Evolutionary conservation across 2,329 filamentous ascomycete species (phyloP).

Genomic region (Shiraia bambusicola): DNA sequence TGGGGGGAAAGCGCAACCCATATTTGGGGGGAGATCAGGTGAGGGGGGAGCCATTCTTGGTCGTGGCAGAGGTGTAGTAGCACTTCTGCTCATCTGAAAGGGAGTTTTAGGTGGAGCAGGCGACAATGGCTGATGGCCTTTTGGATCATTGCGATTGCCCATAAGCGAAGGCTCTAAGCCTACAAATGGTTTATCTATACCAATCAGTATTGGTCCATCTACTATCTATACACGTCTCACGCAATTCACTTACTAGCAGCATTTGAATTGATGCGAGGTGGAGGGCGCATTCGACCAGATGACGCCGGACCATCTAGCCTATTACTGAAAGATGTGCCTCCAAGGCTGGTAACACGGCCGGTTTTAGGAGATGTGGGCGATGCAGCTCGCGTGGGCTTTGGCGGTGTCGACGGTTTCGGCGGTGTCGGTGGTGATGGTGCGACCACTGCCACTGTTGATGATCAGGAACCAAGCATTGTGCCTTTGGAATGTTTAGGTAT

Average conservation of each 20-base stretch:
- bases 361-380: constrained; percentile 23
- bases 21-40: constrained; percentile 34
- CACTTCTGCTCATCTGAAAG: constrained; percentile 38
- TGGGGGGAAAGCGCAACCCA: constrained; percentile 57
- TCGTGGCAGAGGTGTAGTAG: constrained; percentile 40
- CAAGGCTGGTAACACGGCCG: constrained; percentile 37
- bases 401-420: constrained; percentile 8
- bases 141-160: constrained; percentile 31
- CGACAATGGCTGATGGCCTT: constrained; percentile 26
- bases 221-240: not conserved
- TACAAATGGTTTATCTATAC: constrained; percentile 40
- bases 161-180: constrained; percentile 29
- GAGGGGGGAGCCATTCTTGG: constrained; percentile 29
- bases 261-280: constrained; percentile 58
- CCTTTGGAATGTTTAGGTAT: constrained; percentile 22
- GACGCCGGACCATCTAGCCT: constrained; percentile 37
- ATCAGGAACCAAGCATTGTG: constrained; percentile 6
- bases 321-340: constrained; percentile 29
- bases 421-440: constrained; percentile 4
- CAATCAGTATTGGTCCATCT: constrained; percentile 15
- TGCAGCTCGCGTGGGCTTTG: not conserved
- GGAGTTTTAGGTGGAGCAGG: constrained; percentile 27
- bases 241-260: constrained; percentile 57
- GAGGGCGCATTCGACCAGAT: constrained; percentile 50
- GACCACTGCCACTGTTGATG: constrained; percentile 19